These are phyloP conservation scores for Alisma plantagoaquatica DNA, from an alignment of 106 monocot genomes.

Conservation along the genomic window DNA sequence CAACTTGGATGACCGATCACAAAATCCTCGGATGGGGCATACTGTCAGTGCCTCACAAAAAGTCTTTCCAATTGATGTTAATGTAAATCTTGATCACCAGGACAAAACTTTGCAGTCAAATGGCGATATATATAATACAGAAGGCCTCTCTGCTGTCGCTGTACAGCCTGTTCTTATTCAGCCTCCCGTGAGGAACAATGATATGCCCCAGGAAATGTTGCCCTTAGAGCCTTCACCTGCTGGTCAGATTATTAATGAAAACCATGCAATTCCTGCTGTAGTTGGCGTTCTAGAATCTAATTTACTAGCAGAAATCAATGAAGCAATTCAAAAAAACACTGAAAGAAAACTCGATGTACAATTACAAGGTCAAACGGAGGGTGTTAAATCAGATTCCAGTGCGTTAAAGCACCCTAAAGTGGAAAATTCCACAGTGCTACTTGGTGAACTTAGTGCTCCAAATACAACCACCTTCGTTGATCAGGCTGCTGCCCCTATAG, in stretches of 20 bases:
- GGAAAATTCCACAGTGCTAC: background rate
- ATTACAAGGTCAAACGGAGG: background rate
- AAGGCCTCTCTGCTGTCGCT: no score
- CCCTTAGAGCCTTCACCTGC: slow-evolving; percentile 22
- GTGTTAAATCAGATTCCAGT: background rate
- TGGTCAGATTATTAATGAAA: slow-evolving; percentile 1
- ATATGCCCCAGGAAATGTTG: slow-evolving; percentile 28
- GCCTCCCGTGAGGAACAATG: no score
- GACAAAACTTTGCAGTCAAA: no score
- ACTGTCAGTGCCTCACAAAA: slow-evolving; percentile 16
- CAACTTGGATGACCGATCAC: slow-evolving; percentile 31
- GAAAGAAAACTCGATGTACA: slow-evolving; percentile 1
- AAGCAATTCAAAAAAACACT: background rate
- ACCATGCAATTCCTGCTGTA: slow-evolving; percentile 12
- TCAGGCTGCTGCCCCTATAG: no score
- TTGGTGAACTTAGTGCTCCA: slow-evolving; percentile 12
- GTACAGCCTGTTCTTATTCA: no score
- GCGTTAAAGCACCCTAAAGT: background rate
- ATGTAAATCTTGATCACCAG: no score
- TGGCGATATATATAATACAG: no score
- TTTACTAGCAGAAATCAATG: slow-evolving; percentile 3
- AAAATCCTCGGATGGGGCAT: slow-evolving; percentile 20
- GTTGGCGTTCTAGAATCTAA: slow-evolving; percentile 7
- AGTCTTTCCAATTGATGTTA: no score
- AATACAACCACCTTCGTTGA: slow-evolving; percentile 2